Conservation (phyloP, 306 rosid genomes). For the Cucumis hystrix region DNA sequence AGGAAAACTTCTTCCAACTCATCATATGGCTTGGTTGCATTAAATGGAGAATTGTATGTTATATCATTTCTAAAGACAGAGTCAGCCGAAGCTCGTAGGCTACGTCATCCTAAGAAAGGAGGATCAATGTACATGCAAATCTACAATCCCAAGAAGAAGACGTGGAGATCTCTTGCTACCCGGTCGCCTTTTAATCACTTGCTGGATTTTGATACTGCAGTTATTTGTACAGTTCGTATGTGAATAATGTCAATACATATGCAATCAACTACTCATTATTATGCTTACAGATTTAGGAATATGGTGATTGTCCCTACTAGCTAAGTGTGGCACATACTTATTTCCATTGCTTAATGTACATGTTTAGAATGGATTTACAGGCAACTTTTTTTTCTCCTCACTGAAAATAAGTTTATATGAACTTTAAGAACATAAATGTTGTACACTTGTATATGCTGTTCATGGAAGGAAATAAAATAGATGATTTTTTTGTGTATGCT, state of each 20-base stretch:
- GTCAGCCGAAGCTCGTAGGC: constrained; percentile 27
- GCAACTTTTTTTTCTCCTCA: not conserved
- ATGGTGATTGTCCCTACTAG: not conserved
- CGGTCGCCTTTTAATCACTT: constrained; percentile 46
- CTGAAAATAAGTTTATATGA: not conserved
- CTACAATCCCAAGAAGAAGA: constrained; percentile 59
- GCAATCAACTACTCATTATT: not conserved
- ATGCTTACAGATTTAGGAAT: not conserved
- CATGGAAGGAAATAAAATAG: not conserved
- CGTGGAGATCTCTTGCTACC: constrained; percentile 51
- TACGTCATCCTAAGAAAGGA: constrained; percentile 37
- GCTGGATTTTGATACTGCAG: constrained; percentile 45
- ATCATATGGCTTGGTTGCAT: constrained; percentile 42
- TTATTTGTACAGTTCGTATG: constrained; percentile 48
- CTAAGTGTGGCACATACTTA: not conserved
- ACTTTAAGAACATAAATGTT: not conserved
- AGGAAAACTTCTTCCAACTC: constrained; percentile 30
- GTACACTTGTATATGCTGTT: not conserved
- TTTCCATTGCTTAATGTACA: constrained; percentile 1
- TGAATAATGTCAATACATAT: constrained; percentile 17
- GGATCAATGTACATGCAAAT: constrained; percentile 58
- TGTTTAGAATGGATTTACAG: not conserved
- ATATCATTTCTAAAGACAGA: constrained; percentile 32
- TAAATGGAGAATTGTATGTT: constrained; percentile 48
- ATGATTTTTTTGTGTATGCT: not conserved